Evolutionary conservation across 257 asterid species (phyloP), one percentile per base, ranked within the genome.

Genomic region (Solanum gracilifrons): DNA sequence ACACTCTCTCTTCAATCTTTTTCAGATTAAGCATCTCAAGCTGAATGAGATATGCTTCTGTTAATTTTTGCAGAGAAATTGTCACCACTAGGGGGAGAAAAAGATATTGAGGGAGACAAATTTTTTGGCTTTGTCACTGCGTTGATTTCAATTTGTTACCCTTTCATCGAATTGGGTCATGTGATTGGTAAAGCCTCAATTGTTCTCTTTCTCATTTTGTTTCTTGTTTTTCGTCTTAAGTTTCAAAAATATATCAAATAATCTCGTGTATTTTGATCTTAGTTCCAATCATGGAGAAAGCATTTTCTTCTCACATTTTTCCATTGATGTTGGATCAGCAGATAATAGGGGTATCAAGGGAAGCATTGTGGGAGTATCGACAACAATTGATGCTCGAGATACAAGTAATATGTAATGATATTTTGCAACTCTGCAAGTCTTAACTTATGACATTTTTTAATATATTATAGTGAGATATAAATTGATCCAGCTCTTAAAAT

Each of bases 271-370:
- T 76, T 87, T 71, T 69, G 58, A 75, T 27, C 85, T 20, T 79
- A 37, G 36, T 25, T 18, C 31, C 15, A 5, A n/a, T 64, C 1
- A 64, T 64, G 16, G 32, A 23, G 13, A 64, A 64, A n/a, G 72
- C 15, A 64, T n/a, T 4, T 62, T 62, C 71, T 62, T 60, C 69
- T 60, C 31, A 23, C 27, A 3, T 7, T 60, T 23, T 29, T 18
- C 33, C 36, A 82, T 9, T 18, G 32, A 20, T 43, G 4, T 68
- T 83, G 29, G 31, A 85, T 88, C 36, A 84, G 36, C 92, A 95
- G 98, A 93, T 88, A 94, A 94, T 72, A 92, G 94, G 90, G 91
- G 87, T 86, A 82, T 95, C 62, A 91, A 93, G 91, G 98, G 98
- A 27, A 89, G 93, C 90, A 93, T 92, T 9, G 87, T 88, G 82